These are phyloP conservation scores for Casuarina equisetifolia DNA, from an alignment of 306 rosid species.

Conservation along the genomic window DNA sequence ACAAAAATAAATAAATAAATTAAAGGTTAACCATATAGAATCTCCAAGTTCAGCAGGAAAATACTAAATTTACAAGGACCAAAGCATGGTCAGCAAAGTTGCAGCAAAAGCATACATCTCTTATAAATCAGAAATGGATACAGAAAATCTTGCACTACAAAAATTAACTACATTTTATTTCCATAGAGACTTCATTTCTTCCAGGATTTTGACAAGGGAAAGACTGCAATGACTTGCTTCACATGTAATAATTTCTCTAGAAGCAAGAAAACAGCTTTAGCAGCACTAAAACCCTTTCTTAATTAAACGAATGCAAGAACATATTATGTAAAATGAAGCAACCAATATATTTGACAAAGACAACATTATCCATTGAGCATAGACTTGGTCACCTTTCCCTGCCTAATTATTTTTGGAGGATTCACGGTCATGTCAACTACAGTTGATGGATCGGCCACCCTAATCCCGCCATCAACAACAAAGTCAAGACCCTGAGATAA, in stretches of 20 bases:
- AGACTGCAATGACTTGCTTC: not conserved
- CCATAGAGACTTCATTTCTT: not conserved
- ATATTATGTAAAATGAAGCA: slow-evolving; percentile 1
- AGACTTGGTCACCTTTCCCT: slow-evolving; percentile 75
- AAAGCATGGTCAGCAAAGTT: too few relatives aligned
- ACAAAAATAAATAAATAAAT: too few relatives aligned
- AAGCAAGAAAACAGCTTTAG: not conserved
- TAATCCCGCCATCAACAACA: slow-evolving; percentile 81
- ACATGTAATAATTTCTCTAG: not conserved
- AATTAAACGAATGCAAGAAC: not conserved
- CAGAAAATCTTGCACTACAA: too few relatives aligned
- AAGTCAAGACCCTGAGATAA: slow-evolving; percentile 86
- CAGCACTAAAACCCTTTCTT: not conserved
- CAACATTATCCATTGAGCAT: slow-evolving; percentile 1
- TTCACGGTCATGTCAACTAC: slow-evolving; percentile 82
- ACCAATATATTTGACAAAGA: not conserved
- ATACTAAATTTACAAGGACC: not conserved
- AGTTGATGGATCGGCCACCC: slow-evolving; percentile 93
- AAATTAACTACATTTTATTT: too few relatives aligned
- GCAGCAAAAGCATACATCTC: too few relatives aligned
- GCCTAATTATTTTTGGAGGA: slow-evolving; percentile 76
- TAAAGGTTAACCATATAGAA: not conserved
- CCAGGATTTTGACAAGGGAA: too few relatives aligned
- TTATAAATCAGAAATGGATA: too few relatives aligned
- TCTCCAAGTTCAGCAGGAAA: not conserved